Evolutionary conservation across 2,329 filamentous ascomycete genomes (phyloP).

Genomic region (Aureobasidium subglaciale): DNA sequence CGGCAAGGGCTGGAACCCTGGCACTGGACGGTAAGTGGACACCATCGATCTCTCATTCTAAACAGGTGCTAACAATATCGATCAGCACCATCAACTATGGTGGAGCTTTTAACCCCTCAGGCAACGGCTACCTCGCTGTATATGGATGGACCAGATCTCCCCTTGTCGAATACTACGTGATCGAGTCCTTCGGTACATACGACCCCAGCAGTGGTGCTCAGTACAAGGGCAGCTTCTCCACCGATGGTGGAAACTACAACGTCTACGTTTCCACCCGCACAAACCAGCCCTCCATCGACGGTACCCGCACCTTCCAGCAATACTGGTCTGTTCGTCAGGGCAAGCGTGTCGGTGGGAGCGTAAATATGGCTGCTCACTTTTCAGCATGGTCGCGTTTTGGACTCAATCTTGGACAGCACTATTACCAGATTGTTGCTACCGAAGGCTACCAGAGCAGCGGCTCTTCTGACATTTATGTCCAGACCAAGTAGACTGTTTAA

Average conservation of each 20-base stretch:
- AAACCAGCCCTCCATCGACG: conserved; percentile 43
- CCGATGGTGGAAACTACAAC: conserved; percentile 48
- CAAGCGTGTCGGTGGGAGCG: conserved; percentile 45
- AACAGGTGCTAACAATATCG: neutral
- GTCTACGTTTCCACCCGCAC: conserved; percentile 44
- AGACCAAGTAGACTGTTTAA: neutral
- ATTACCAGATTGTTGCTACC: conserved; percentile 48
- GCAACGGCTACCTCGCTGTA: conserved; percentile 48
- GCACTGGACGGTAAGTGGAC: conserved; percentile 39
- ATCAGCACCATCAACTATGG: conserved; percentile 46
- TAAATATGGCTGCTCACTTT: conserved; percentile 47
- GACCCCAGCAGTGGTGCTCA: conserved; percentile 35
- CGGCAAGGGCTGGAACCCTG: conserved; percentile 54
- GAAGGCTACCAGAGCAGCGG: conserved; percentile 39
- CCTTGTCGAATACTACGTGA: conserved; percentile 50
- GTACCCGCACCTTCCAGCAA: conserved; percentile 48
- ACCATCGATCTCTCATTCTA: too few relatives aligned
- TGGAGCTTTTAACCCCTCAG: conserved; percentile 40
- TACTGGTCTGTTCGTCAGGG: conserved; percentile 47
- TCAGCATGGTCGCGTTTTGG: conserved; percentile 45
- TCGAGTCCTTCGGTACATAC: conserved; percentile 47
- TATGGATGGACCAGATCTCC: conserved; percentile 52
- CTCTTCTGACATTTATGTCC: conserved; percentile 17
- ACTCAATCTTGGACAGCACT: conserved; percentile 41
- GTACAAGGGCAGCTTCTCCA: conserved; percentile 43